Base-by-base conservation (phyloP, 2,329 filamentous ascomycete species). In the Orbilia javanica region DNA sequence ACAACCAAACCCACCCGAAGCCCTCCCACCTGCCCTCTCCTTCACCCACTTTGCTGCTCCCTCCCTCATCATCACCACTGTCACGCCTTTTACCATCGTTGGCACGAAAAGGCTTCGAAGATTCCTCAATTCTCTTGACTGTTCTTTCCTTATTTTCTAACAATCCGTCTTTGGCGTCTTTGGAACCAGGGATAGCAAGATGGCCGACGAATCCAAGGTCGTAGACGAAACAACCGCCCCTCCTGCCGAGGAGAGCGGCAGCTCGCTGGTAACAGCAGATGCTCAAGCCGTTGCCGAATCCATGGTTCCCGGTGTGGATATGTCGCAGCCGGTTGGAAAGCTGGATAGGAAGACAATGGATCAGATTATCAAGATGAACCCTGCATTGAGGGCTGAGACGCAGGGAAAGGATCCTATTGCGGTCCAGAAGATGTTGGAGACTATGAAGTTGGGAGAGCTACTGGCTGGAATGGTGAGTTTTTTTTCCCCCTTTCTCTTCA, bases 371-470 rank as follows among this genome's bases (percentile, higher is more conserved):
- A 85, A 86, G 66, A 84, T 84, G 82, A 88, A 88, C 79, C 86
- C 89, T 77, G 89, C 93, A 80, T 87, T 96, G 75, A 88, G 93
- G 82, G 87, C 88, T 67, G 89, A 93, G 81, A 90, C 94, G 83
- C 91, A 91, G n/a, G 89, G 89, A 2, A 86, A 94, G 81, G 88
- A 90, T 79, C 88, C 89, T 80, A 90, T 92, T 83, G 84, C 86
- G 69, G 84, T 86, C 1, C 84, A 86, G 60, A 85, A 89, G 55
- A 82, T 87, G 80, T 82, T 90, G 80, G 84, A 84, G 79, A 85
- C 85, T 55, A 83, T 87, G 83, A 85, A 87, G 65, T 82, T 87
- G 15, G 82, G 84, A 36, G 85, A 88, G 27, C 76, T 88, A 55
- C 78, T 88, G 71, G 87, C 86, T 6, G 87, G 87, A 42, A 83